Base-by-base conservation (phyloP, 1,284 basidiomycete genomes). In the Ceratobasidium sp. region DNA sequence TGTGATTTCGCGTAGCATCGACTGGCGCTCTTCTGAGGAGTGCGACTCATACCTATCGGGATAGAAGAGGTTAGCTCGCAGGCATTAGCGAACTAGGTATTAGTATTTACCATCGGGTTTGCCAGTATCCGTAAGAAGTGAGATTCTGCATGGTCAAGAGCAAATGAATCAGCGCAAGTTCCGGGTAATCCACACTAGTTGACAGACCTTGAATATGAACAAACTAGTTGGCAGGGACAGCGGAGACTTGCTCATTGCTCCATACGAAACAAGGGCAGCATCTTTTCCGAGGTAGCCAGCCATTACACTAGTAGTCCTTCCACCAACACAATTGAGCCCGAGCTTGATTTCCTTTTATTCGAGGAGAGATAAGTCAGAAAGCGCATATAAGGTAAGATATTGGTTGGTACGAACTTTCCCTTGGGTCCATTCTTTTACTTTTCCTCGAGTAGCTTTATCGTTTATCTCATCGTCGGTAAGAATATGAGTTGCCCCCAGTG, bases 161-260 rank as follows among this genome's bases (percentile, higher is more conserved):
- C 16, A n/a, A 14, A 23, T 59, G 8, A 3, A 21, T 64, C 46
- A 50, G 41, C 55, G 21, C 35, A 3, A 30, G 21, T n/a, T 18
- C 26, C 35, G 8, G 8, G 18, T n/a, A 47, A 50, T 28, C 41
- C 16, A 9, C 14, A 18, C 8, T 35, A 38, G 43, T 8, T 16
- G 4, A 13, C 26, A 5, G 18, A 70, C 67, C 54, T 89, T 92
- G 84, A 95, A 96, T 75, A 95, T 94, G 81, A 93, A 90, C 18
- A 89, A 81, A 0, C 90, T 90, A 0, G 91, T 91, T 0, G 94
- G 91, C n/a, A 96, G 79, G 1, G 86, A 85, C 11, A 95, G 81
- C 0, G 93, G 92, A 67, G 90, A 86, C 80, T 91, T 93, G 2
- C 93, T 91, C 94, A 96, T 95, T 6, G 91, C 93, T 30, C 94